A percentile compares a stretch with the other conserved stretches of the same genome.
Conservation (phyloP, 1,139 yeast genomes). For the Nakaseomyces sp. region DNA sequence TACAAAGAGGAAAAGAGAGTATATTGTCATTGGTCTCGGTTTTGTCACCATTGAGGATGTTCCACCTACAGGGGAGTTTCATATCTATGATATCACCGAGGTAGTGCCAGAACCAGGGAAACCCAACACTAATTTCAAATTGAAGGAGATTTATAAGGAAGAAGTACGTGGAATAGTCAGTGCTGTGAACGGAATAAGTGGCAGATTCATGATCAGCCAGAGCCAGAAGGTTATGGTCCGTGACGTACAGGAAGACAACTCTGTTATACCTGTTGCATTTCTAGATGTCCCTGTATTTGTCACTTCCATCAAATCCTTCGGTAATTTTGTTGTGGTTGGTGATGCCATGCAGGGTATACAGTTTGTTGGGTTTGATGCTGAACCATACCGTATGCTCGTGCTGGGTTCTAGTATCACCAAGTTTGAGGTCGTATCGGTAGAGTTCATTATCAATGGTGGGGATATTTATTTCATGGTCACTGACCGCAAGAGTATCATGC, state of each 20-base stretch:
- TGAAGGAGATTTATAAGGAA: conserved; percentile 70
- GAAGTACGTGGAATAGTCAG: conserved; percentile 81
- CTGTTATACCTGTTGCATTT: conserved; percentile 72
- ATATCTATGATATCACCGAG: conserved; percentile 65
- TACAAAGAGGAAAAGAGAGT: conserved; percentile 55
- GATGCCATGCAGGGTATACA: conserved; percentile 76
- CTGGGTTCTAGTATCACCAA: conserved; percentile 67
- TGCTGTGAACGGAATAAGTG: conserved; percentile 70
- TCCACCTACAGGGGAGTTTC: conserved; percentile 71
- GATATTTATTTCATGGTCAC: conserved; percentile 60
- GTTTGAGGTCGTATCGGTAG: conserved; percentile 54
- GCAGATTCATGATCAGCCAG: conserved; percentile 75
- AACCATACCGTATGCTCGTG: conserved; percentile 78
- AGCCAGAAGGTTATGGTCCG: conserved; percentile 81
- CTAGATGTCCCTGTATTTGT: conserved; percentile 75
- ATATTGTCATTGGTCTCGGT: conserved; percentile 72
- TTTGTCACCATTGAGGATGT: conserved; percentile 74
- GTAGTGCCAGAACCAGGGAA: conserved; percentile 85
- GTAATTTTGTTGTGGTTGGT: conserved; percentile 68
- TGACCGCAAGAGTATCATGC: conserved; percentile 63
- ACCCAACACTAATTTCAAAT: conserved; percentile 75
- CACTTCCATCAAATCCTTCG: conserved; percentile 72
- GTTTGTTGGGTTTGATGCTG: conserved; percentile 87
- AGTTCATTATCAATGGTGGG: conserved; percentile 63
- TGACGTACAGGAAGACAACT: conserved; percentile 52